A percentile compares a stretch with the other conserved stretches of the same genome.
phyloP scores from a whole-genome alignment of 2,329 filamentous ascomycete species.

The Neospermospora avenae region DNA sequence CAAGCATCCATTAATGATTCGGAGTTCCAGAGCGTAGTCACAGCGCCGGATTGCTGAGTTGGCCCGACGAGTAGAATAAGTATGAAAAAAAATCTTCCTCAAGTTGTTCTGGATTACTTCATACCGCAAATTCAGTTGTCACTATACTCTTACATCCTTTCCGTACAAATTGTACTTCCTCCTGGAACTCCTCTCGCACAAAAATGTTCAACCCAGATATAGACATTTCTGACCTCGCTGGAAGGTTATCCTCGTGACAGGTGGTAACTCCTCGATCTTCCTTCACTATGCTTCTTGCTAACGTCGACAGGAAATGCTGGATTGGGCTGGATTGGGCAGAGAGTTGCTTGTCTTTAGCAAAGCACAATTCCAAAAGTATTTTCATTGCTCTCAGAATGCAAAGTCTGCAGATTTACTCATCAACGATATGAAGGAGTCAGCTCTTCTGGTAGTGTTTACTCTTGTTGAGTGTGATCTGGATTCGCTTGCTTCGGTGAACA shows the following conservation, averaged over 20 bases:
- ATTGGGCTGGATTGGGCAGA: conserved; percentile 45
- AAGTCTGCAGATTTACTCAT: conserved; percentile 33
- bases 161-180: background rate
- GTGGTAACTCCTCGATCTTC: conserved; percentile 30
- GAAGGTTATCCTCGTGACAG: conserved; percentile 46
- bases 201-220: conserved; percentile 32
- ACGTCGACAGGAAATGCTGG: conserved; percentile 33
- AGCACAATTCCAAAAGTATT: conserved; percentile 38
- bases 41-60: background rate
- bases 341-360: conserved; percentile 39
- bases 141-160: background rate
- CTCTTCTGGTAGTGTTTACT: conserved; percentile 1
- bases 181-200: background rate
- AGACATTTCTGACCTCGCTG: conserved; percentile 37
- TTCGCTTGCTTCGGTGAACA: conserved; percentile 41
- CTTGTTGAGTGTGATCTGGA: conserved; percentile 39
- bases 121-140: background rate
- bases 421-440: conserved; percentile 7
- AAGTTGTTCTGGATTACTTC: background rate
- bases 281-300: background rate
- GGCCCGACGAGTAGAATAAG: background rate
- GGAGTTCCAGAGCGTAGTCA: background rate
- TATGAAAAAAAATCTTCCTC: background rate
- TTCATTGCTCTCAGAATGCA: conserved; percentile 38
- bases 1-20: background rate